phyloP scores from a whole-genome alignment of 805 yeast species.

The Teunomyces funiuensis region DNA sequence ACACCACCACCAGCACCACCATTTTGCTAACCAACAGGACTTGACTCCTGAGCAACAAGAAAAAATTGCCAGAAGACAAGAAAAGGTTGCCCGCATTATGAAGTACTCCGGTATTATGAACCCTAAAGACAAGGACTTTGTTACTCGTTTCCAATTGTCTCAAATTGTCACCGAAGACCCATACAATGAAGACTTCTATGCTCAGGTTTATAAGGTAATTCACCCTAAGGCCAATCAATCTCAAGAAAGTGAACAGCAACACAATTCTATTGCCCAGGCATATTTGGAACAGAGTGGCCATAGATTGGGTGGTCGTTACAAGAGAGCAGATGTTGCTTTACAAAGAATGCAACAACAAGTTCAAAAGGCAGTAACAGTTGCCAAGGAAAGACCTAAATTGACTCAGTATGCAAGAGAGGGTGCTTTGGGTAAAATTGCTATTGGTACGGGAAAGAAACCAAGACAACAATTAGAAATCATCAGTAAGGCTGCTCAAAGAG shows the following conservation, averaged over 20 bases:
- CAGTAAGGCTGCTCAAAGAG: constrained; percentile 51
- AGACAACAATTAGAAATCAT: constrained; percentile 77
- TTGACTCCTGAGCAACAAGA: constrained; percentile 74
- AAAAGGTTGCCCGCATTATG: constrained; percentile 71
- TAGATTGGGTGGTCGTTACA: constrained; percentile 80
- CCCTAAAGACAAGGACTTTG: constrained; percentile 94
- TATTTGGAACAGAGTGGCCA: constrained; percentile 90
- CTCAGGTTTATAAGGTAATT: constrained; percentile 77
- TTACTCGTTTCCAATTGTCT: constrained; percentile 89
- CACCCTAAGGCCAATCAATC: constrained; percentile 54
- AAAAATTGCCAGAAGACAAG: constrained; percentile 64
- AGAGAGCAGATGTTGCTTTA: constrained; percentile 84
- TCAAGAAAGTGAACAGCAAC: constrained; percentile 51
- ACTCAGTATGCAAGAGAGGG: constrained; percentile 73
- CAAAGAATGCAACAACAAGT: constrained; percentile 99
- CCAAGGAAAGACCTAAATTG: constrained; percentile 79
- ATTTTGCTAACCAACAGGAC: constrained; percentile 24
- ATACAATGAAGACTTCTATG: constrained; percentile 93
- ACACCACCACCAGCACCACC: constrained; percentile 27
- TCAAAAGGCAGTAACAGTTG: constrained; percentile 92
- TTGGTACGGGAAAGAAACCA: constrained; percentile 80
- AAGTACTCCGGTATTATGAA: constrained; percentile 93
- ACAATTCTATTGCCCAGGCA: constrained; percentile 87
- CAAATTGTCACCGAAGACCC: constrained; percentile 98
- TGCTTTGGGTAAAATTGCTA: constrained; percentile 83